phyloP scores from a whole-genome alignment of 202 grass and related monocot genomes.

The Musa balbisiana region DNA sequence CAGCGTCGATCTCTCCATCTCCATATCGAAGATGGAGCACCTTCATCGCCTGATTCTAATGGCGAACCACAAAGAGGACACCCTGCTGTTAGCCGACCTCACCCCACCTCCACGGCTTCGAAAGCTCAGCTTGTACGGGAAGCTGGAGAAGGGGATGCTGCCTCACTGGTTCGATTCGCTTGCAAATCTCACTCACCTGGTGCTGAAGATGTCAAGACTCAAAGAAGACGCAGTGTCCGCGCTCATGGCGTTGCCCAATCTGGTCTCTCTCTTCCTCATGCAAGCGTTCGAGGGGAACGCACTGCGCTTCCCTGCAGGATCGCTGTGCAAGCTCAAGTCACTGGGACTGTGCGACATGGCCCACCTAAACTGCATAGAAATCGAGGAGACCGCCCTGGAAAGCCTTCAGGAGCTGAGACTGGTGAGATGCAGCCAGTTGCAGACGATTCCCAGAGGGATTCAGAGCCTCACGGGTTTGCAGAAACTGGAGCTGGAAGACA shows the following conservation, averaged over 20 bases:
- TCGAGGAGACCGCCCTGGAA: not conserved
- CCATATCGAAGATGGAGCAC: not conserved
- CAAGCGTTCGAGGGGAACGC: constrained; percentile 2
- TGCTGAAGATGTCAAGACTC: constrained; percentile 3
- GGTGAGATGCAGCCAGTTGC: constrained; percentile 6
- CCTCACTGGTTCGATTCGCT: not conserved
- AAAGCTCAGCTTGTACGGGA: not conserved
- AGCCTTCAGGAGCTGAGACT: not conserved
- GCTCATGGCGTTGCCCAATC: constrained; percentile 9
- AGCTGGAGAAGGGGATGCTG: not conserved
- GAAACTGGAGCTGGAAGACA: constrained; percentile 28
- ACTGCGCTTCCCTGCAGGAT: not conserved
- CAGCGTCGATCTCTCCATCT: not conserved
- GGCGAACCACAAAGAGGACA: not conserved
- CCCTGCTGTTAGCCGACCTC: not conserved
- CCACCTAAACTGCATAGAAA: constrained; percentile 6
- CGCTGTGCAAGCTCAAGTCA: not conserved
- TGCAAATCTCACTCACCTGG: not conserved
- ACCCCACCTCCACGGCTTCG: not conserved
- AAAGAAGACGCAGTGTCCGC: not conserved
- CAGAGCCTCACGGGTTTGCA: not conserved
- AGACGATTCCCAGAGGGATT: constrained; percentile 7
- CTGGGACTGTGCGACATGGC: constrained; percentile 11
- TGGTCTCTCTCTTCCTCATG: constrained; percentile 10
- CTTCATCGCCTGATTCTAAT: not conserved